Evolutionary conservation across 305 asterid species (phyloP), one percentile per base, ranked within the genome.

Genomic region (Fraxinus xanthoxyloides): DNA sequence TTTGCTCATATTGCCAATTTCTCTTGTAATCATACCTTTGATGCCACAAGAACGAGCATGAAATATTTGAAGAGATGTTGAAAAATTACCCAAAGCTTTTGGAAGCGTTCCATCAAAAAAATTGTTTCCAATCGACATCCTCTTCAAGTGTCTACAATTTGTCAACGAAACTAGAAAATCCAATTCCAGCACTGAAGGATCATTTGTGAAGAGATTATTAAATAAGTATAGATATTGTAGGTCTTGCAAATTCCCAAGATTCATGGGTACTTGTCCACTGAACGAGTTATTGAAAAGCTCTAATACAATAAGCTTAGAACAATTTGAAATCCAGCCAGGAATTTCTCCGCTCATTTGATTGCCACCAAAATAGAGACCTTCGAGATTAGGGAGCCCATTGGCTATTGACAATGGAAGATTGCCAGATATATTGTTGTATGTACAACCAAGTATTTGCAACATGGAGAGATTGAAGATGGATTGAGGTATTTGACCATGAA

Each of bases 1-100:
- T 35, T 48, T 82, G 54, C 46, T 82, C 21, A 77, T 31, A 38
- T 77, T 82, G 8, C 78, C 72, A 8, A 82, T 32, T 31, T 51
- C 48, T 1, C 13, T 1, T 9, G 15, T 40, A 40, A 40, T 8
- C 12, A 38, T 38, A 1, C 46, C 84, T n/a, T 72, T 81, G 79
- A 79, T 21, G 15, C 54, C 15, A 63, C 32, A 38, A 2, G 0
- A 0, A 38, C 0, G 0, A 12, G 70, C 70, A 13, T 2, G 0
- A 7, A 59, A 59, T 1, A 0, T 0, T 59, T 59, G 13, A 59
- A 59, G 2, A 6, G 70, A 21, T 19, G 13, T 9, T 2, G 70
- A 59, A 24, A 59, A 21, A 59, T 59, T 59, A 21, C 70, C 70
- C 17, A 59, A 0, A 24, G 26, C 70, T 21, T 7, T 59, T 7